Evolutionary conservation across 1,139 yeast species (phyloP), one percentile per base, ranked within the genome.

Genomic region (Yamadazyma diospyri): DNA sequence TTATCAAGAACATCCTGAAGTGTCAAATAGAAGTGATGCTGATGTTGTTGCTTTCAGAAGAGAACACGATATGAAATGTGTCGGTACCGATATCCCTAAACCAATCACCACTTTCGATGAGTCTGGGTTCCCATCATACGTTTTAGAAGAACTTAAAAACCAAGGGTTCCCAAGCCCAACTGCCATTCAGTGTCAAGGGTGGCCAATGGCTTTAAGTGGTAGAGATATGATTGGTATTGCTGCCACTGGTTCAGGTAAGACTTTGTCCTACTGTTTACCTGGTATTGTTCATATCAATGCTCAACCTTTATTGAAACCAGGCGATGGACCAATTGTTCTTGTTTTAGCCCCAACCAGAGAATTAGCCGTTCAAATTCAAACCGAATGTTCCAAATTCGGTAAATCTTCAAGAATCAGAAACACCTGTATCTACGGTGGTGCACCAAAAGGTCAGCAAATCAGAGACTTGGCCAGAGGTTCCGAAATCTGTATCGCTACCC

Each of bases 171-270:
- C 83, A 39, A 78, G 72, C 45, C 98, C 98, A 51, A 92, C 98
- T 38, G 87, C 87, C 46, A 92, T 92, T 58, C 98, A 92, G 70
- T 86, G 96, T 63, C 98, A 94, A 71, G 98, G 98, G 69, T 92
- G 98, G 98, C 98, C 98, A 43, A 92, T 92, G 98, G 98, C 98
- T 57, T 74, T 89, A 43, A 81, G 92, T 53, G 98, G 98, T 71
- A 84, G 97, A 69, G 97, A 92, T 63, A 86, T 92, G 89, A 83
- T 92, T 64, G 98, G 98, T 74, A 84, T 92, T 61, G 97, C 97
- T 0, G 96, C 88, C 2, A 92, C 98, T 1, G 98, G 98, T 0
- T 88, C 97, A 0, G 98, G 98, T 6, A 92, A 92, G 54, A 92
- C 98, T 0, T 59, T 89, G 22, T 86, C 97, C 3, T 92, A 84